These are phyloP conservation scores for Colletotrichum gloeosporioides DNA, from an alignment of 2,329 filamentous ascomycete genomes.

Conservation along the genomic window DNA sequence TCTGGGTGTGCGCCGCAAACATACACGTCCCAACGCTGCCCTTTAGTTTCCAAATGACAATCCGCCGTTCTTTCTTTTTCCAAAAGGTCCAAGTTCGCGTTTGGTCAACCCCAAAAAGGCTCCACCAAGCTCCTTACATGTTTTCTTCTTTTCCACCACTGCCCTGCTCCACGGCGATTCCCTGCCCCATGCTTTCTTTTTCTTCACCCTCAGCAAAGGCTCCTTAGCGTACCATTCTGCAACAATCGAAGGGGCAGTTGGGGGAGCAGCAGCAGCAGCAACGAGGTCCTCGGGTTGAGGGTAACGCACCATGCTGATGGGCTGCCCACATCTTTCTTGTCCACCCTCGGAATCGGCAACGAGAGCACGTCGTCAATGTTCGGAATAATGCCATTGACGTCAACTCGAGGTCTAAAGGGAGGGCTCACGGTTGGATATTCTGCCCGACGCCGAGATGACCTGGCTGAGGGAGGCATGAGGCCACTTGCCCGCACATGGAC, in stretches of 20 bases:
- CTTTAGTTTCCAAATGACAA: neutral
- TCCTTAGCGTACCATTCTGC: conserved; percentile 19
- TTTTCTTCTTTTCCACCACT: conserved; percentile 4
- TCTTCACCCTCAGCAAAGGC: neutral
- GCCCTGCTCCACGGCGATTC: neutral
- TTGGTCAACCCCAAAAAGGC: neutral
- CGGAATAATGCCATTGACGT: neutral
- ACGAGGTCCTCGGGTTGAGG: neutral
- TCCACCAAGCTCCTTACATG: neutral
- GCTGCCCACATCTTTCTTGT: neutral
- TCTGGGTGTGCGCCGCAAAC: neutral
- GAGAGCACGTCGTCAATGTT: neutral
- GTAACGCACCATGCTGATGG: neutral
- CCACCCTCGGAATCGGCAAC: neutral
- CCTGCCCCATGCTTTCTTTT: conserved; percentile 5
- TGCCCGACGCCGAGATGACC: neutral
- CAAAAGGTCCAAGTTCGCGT: neutral
- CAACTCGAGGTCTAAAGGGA: neutral
- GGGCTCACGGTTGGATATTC: neutral
- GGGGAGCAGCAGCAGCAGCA: neutral
- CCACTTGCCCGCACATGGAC: neutral
- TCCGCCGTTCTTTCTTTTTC: conserved; percentile 8
- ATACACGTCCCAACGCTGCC: neutral
- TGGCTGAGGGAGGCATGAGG: neutral
- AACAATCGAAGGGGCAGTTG: neutral